A percentile compares a stretch with the other conserved stretches of the same genome.
phyloP scores from a whole-genome alignment of 768 basidiomycete genomes.

The Xerocomellus dryophilus region DNA sequence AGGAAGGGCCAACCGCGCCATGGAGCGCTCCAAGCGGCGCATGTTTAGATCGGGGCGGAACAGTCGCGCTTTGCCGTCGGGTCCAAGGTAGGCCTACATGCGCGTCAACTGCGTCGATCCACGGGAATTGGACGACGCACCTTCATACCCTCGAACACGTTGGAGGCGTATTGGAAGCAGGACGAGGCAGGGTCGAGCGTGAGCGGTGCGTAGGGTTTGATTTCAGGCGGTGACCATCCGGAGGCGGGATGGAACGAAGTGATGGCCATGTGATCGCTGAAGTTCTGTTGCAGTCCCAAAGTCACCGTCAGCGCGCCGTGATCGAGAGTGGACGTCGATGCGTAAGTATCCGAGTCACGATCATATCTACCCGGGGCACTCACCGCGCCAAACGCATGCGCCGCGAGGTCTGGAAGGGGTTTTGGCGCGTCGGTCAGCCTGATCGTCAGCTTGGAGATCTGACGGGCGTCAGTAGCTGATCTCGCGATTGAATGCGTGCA shows the following conservation, averaged over 20 bases:
- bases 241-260: constrained; percentile 55
- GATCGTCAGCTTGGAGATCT: constrained; percentile 58
- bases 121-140: constrained; percentile 28
- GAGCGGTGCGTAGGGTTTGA: constrained; percentile 66
- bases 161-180: constrained; percentile 60
- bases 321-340: too few relatives aligned
- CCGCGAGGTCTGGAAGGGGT: constrained; percentile 45
- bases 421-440: constrained; percentile 47
- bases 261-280: constrained; percentile 73
- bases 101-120: not conserved
- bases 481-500: not conserved
- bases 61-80: constrained; percentile 68
- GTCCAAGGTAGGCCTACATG: constrained; percentile 60
- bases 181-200: constrained; percentile 53
- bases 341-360: too few relatives aligned
- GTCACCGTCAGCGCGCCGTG: not conserved
- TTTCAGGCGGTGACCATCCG: constrained; percentile 72
- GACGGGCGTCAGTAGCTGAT: not conserved
- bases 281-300: not conserved
- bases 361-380: not conserved
- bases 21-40: constrained; percentile 70
- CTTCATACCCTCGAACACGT: constrained; percentile 68
- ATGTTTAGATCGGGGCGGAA: constrained; percentile 88
- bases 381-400: constrained; percentile 58
- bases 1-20: constrained; percentile 69